Percentiles rank a stretch among this genome's conserved stretches.
phyloP scores from a whole-genome alignment of 2,329 filamentous ascomycete genomes.

The Penicillium palitans region DNA sequence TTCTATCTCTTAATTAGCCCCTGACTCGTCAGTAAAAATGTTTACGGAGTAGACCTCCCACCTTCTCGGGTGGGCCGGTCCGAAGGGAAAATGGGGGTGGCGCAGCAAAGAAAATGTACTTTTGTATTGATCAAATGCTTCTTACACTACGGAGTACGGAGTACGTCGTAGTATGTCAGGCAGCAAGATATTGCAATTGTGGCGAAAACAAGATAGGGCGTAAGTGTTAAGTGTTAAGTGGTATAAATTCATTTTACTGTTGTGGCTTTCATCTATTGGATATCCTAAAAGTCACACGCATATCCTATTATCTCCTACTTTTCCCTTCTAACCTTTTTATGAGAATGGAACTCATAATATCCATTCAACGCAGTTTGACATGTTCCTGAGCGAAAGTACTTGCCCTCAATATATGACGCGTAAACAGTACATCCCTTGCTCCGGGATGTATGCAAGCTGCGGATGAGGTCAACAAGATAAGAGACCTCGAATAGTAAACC shows the following conservation, averaged over 20 bases:
- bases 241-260: neutral
- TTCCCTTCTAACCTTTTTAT: neutral
- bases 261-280: neutral
- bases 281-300: neutral
- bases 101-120: neutral
- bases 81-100: neutral
- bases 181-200: neutral
- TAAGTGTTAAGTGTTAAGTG: no score
- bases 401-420: neutral
- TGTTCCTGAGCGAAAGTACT: neutral
- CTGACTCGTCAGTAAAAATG: neutral
- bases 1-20: neutral
- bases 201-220: no score
- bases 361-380: neutral
- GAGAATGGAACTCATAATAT: neutral
- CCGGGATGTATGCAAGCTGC: neutral
- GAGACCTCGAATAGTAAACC: neutral
- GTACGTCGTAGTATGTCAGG: neutral
- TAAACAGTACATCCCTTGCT: neutral
- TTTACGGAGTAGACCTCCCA: neutral
- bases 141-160: neutral
- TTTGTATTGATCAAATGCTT: neutral
- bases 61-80: slow-evolving; percentile 1
- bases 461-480: neutral
- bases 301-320: neutral